A percentile compares a stretch with the other conserved stretches of the same genome.
Evolutionary conservation across 305 asterid species (phyloP).

Genomic region (Solanum hybrid): DNA sequence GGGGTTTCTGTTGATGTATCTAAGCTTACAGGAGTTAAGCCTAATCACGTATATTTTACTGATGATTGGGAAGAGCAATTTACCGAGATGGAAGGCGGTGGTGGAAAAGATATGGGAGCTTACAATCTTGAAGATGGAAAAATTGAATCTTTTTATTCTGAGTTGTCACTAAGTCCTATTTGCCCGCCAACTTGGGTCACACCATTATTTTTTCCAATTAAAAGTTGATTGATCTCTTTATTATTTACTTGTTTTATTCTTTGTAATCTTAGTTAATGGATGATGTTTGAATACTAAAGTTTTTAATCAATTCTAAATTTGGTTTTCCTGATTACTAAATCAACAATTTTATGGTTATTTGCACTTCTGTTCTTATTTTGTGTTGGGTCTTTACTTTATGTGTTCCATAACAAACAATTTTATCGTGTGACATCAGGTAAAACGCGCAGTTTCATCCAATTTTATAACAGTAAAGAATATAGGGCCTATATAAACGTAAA

Average conservation of each 20-base stretch:
- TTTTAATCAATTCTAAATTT: too few species aligned
- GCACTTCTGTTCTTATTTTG: too few species aligned
- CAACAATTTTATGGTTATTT: too few species aligned
- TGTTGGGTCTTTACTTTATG: too few species aligned
- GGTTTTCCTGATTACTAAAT: too few species aligned
- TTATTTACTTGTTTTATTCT: background rate
- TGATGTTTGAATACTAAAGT: too few species aligned
- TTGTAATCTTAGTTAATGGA: too few species aligned
- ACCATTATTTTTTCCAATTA: background rate
- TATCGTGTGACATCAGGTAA: too few species aligned
- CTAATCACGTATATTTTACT: background rate
- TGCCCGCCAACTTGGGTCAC: background rate
- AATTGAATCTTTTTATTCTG: background rate
- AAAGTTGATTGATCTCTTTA: background rate
- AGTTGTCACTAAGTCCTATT: background rate
- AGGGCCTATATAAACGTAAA: too few species aligned
- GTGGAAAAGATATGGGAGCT: background rate
- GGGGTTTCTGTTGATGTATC: background rate
- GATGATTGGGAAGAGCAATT: background rate
- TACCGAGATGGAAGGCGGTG: background rate
- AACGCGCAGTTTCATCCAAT: too few species aligned
- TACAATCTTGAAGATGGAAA: background rate
- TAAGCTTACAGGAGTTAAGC: background rate
- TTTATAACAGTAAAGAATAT: too few species aligned
- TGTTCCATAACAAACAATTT: too few species aligned